These are phyloP conservation scores for Talaromyces rugulosus DNA, from an alignment of 2,329 filamentous ascomycete genomes.

Conservation along the genomic window DNA sequence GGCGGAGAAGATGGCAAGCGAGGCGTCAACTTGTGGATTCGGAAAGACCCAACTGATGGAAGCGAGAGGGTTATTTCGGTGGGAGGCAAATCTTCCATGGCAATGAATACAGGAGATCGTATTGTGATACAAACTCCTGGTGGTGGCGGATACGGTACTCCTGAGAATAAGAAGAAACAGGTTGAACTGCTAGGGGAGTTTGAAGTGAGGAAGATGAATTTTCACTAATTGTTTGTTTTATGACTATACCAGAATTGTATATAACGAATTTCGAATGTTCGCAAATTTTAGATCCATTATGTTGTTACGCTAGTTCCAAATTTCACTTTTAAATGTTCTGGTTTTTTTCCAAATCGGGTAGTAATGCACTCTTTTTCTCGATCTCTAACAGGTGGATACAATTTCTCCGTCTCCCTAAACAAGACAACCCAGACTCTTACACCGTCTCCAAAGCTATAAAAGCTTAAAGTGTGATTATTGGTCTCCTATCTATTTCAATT, in stretches of 20 bases:
- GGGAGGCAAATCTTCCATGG: conserved; percentile 60
- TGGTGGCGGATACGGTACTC: conserved; percentile 38
- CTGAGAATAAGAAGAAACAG: conserved; percentile 32
- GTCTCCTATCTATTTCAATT: neutral
- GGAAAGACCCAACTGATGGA: conserved; percentile 59
- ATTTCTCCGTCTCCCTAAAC: conserved; percentile 20
- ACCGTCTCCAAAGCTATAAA: neutral
- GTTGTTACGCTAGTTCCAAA: neutral
- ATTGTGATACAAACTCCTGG: conserved; percentile 59
- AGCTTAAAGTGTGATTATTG: neutral
- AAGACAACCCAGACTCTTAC: neutral
- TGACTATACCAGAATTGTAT: neutral
- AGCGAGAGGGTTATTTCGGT: conserved; percentile 54
- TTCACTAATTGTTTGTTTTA: neutral
- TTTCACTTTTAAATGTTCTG: neutral
- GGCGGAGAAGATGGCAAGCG: conserved; percentile 75
- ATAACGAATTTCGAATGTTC: neutral
- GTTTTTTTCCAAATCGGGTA: conserved; percentile 16
- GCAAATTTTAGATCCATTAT: neutral
- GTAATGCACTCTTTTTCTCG: conserved; percentile 18
- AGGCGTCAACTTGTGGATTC: conserved; percentile 83
- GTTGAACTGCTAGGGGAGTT: conserved; percentile 13
- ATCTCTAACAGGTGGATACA: conserved; percentile 21
- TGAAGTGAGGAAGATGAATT: conserved; percentile 7
- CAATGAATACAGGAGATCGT: conserved; percentile 56